Base-by-base conservation (phyloP, 768 basidiomycete genomes). In the Hemileccinum impolitum region DNA sequence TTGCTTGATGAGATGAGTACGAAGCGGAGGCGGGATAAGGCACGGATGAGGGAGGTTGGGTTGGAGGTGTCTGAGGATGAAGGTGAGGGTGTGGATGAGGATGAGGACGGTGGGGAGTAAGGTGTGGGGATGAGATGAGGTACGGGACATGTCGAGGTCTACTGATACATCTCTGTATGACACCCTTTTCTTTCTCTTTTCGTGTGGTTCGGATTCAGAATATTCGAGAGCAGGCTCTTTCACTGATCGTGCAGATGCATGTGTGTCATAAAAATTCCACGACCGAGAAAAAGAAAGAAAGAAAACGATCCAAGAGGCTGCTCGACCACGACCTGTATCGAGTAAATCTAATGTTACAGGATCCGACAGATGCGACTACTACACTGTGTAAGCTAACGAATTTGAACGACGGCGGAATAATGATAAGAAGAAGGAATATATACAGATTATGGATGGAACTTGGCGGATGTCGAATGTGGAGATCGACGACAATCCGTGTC, bases 41-140 rank as follows among this genome's bases (percentile, higher is more conserved):
- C 67, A 40, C 74, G 77, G 56, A 79, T 99, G 73, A 74, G 77
- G 60, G 80, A 78, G 48, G 80, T 79, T 10, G 89, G 89, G 0
- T 49, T 91, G 64, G 94, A 94, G 30, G 94, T 97, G 2, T 94
- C 90, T 1, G 95, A 97, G 59, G 94, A 94, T 50, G 96, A 94
- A 49, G 90, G 70, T 0, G 92, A 87, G 4, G 89, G 72, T 0
- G 78, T 70, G 0, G 70, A 65, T 0, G 68, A 59, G 4, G 64
- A 64, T 12, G 23, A 34, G 1, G 47, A 46, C n/a, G n/a, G 5
- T 28, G 32, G 28, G 25, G 25, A 14, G 4, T 26, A n/a, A 30
- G 17, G 35, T 11, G 2, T 15, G 2, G 6, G 23, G 23, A 6
- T 23, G 6, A 6, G 23, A 6, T 23, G 23, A 6, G 23, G 23